Evolutionary conservation across 495 filamentous ascomycete species (phyloP).

Genomic region (Penicillium fimorum): DNA sequence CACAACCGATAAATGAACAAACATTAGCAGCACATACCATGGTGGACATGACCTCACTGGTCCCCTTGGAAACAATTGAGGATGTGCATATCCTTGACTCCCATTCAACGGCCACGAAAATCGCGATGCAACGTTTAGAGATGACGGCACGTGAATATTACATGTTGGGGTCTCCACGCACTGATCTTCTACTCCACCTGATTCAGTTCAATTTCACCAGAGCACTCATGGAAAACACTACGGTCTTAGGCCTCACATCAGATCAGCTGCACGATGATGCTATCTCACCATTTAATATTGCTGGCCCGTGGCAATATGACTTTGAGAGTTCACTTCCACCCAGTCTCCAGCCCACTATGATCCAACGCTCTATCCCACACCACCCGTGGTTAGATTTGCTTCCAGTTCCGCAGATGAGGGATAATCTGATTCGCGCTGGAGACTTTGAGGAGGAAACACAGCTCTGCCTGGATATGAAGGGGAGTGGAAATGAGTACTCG

Average conservation of each 20-base stretch:
- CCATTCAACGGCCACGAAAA: not conserved
- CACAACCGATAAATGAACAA: too few species aligned
- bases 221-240: slow-evolving; percentile 26
- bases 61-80: not conserved
- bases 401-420: slow-evolving; percentile 26
- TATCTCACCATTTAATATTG: slow-evolving; percentile 17
- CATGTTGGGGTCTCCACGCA: slow-evolving; percentile 23
- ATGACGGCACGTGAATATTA: slow-evolving; percentile 9
- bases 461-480: slow-evolving; percentile 8
- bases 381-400: slow-evolving; percentile 29
- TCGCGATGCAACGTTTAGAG: slow-evolving; percentile 11
- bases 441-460: slow-evolving; percentile 13
- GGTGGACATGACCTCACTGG: not conserved
- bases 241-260: slow-evolving; percentile 17
- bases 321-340: not conserved
- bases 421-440: slow-evolving; percentile 24
- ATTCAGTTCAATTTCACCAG: slow-evolving; percentile 30
- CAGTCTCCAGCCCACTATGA: slow-evolving; percentile 10
- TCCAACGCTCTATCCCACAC: slow-evolving; percentile 10
- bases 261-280: slow-evolving; percentile 25
- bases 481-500: not conserved
- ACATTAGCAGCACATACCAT: too few species aligned
- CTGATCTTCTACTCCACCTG: slow-evolving; percentile 36
- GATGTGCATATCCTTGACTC: not conserved
- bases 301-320: not conserved